These are phyloP conservation scores for Talaromyces nanjingensis DNA, from an alignment of 495 filamentous ascomycete genomes.

Conservation along the genomic window DNA sequence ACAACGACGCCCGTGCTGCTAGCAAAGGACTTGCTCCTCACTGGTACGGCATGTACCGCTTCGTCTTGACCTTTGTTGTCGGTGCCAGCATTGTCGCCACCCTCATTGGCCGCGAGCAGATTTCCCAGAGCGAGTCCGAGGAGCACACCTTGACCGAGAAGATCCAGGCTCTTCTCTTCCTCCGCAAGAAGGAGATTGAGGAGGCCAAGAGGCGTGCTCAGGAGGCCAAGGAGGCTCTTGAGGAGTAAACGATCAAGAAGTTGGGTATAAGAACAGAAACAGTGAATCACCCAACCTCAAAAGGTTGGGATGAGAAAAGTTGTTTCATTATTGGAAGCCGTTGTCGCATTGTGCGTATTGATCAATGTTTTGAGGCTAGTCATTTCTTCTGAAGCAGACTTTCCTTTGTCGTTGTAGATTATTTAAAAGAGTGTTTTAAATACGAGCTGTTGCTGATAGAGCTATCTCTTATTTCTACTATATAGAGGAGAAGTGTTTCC, in stretches of 20 bases:
- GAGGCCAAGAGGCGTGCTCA: conserved; percentile 46
- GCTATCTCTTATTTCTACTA: not conserved
- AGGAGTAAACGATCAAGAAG: conserved; percentile 23
- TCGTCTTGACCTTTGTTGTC: conserved; percentile 90
- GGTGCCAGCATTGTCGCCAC: conserved; percentile 80
- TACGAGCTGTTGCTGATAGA: not conserved
- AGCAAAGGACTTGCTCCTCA: conserved; percentile 73
- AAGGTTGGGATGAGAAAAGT: not conserved
- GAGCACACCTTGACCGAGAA: conserved; percentile 51
- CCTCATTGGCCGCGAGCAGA: conserved; percentile 79
- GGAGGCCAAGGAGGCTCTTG: conserved; percentile 29
- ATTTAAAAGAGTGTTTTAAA: not conserved
- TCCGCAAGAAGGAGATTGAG: conserved; percentile 55
- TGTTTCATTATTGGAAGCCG: not conserved
- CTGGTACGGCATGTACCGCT: conserved; percentile 93
- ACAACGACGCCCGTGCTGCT: conserved; percentile 72
- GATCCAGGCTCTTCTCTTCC: conserved; percentile 54
- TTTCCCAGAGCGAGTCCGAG: conserved; percentile 49
- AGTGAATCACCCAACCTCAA: not conserved
- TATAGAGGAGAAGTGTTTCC: not conserved
- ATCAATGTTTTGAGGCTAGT: not conserved
- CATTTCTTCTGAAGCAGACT: conserved; percentile 2
- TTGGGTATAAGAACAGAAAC: not conserved
- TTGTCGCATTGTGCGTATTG: not conserved
- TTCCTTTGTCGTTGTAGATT: conserved; percentile 5